Base-by-base conservation (phyloP, 83 land plant genomes). In the Diphasiastrum complanatum region DNA sequence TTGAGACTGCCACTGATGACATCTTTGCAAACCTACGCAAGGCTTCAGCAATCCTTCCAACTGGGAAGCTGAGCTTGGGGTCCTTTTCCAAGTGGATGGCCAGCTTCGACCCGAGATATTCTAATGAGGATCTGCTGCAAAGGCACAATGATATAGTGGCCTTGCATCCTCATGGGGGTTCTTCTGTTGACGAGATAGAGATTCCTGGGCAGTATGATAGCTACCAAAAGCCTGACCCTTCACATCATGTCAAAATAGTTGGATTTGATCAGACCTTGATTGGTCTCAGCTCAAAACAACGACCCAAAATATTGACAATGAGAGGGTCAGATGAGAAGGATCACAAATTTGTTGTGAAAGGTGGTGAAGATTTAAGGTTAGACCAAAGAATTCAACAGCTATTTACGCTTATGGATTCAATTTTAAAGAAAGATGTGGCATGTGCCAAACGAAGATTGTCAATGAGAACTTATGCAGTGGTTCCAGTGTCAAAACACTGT, bases 331-430 rank as follows among this genome's bases (percentile, higher is more conserved):
- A n/a, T n/a, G n/a, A n/a, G n/a, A n/a, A n/a, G n/a, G n/a, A n/a
- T n/a, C n/a, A n/a, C n/a, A n/a, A n/a, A n/a, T n/a, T n/a, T n/a
- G n/a, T n/a, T n/a, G n/a, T n/a, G n/a, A n/a, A n/a, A n/a, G 80
- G 81, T 16, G 81, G 81, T 29, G 81, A 79, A 45, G 81, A 79
- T 62, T 70, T 79, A 38, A 63, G 81, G 33, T 63, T 79, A 4
- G 81, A 79, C 37, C 81, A 79, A 38, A 60, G 81, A 46, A 79
- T 79, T n/a, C n/a, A n/a, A n/a, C n/a, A n/a, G n/a, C n/a, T n/a
- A n/a, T n/a, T n/a, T n/a, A n/a, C n/a, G n/a, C 33, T 75, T 30
- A 79, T 79, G 81, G 75, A 79, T 53, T 12, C 33, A 28, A 25
- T 54, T 5, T 56, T 79, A 47, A 35, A 31, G 5, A 60, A 67